A percentile compares a stretch with the other conserved stretches of the same genome.
These are phyloP conservation scores for Musa itinerans DNA, from an alignment of 176 grass and related monocot genomes.

Conservation along the genomic window DNA sequence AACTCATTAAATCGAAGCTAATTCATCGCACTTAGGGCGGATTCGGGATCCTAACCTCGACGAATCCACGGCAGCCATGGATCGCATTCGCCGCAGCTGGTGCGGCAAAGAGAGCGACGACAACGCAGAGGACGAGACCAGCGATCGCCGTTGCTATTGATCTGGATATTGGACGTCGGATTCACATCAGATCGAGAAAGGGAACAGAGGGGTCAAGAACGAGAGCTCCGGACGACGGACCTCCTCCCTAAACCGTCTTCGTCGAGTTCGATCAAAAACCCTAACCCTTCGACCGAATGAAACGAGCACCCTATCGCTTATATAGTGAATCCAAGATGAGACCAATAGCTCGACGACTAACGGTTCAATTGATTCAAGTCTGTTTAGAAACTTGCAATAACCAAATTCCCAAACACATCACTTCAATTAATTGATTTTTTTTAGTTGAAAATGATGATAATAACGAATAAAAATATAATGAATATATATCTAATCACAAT, in stretches of 20 bases:
- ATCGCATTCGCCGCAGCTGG: constrained; percentile 50
- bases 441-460: no score
- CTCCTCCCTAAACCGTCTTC: neutral
- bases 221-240: neutral
- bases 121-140: constrained; percentile 14
- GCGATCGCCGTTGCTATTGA: constrained; percentile 23
- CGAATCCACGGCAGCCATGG: constrained; percentile 87
- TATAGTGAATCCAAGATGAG: neutral
- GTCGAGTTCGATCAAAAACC: neutral
- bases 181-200: neutral
- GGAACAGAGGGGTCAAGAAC: constrained; percentile 15
- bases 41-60: constrained; percentile 40
- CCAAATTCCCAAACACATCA: no score
- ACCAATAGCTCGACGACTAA: neutral
- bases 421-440: no score
- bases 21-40: neutral
- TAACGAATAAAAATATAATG: no score
- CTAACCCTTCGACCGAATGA: neutral
- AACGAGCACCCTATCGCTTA: neutral
- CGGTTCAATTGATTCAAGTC: neutral
- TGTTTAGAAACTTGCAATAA: no score
- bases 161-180: constrained; percentile 17
- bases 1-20: neutral
- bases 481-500: no score
- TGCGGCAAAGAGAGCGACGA: constrained; percentile 2